phyloP scores from a whole-genome alignment of 768 basidiomycete species.

The Erythrobasidium yunnanense region DNA sequence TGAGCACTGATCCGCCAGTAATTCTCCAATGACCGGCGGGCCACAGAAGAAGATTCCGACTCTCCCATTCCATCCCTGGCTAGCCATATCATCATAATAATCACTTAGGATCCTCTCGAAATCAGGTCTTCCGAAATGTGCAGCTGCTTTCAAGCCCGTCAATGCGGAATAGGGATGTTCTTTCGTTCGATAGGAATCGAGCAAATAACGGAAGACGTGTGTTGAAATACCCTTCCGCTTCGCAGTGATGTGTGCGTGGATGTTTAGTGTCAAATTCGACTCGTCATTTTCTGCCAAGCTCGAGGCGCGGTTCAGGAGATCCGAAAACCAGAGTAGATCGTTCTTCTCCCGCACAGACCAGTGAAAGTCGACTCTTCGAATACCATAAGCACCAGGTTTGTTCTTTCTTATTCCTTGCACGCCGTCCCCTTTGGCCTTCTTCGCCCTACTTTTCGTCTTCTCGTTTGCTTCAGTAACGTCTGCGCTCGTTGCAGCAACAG shows the following conservation, averaged over 20 bases:
- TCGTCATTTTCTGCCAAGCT: not conserved
- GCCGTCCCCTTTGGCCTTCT: not conserved
- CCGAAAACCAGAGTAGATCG: conserved; percentile 21
- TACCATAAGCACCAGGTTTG: not conserved
- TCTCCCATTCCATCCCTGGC: conserved; percentile 19
- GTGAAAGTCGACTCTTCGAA: conserved; percentile 17
- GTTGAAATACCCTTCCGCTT: conserved; percentile 13
- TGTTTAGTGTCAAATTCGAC: conserved; percentile 16
- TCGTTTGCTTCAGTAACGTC: not conserved
- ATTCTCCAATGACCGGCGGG: conserved; percentile 10
- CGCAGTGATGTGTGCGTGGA: conserved; percentile 13
- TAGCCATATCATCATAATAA: conserved; percentile 17
- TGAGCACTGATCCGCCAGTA: conserved; percentile 7
- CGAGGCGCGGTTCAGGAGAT: conserved; percentile 20
- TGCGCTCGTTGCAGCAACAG: not conserved
- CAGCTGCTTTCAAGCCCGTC: conserved; percentile 4
- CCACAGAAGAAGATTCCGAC: conserved; percentile 22
- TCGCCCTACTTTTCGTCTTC: not conserved
- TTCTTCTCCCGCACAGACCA: conserved; percentile 24
- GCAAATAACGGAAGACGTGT: conserved; percentile 23
- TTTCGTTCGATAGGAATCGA: conserved; percentile 6
- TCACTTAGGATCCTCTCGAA: not conserved
- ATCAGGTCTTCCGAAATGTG: conserved; percentile 17
- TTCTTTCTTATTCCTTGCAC: not conserved
- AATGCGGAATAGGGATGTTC: conserved; percentile 21